Evolutionary conservation across 345 rosid genomes (phyloP), one percentile per base, ranked within the genome.

Genomic region (Arabidopsis suecica): DNA sequence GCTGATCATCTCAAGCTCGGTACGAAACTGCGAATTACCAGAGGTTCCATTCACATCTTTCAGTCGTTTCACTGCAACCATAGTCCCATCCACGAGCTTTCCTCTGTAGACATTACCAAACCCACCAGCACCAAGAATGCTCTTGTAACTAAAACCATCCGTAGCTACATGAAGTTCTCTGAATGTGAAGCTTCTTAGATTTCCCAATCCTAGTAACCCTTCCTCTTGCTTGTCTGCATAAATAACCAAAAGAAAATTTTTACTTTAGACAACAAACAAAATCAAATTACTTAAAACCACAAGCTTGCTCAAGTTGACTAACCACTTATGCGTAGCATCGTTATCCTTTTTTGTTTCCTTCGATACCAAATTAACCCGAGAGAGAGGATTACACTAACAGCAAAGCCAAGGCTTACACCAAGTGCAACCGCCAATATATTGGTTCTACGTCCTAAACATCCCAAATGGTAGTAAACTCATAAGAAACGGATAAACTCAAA

Each of bases 21-120:
- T 94, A 66, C 89, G 84, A 81, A 94, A 94, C 79, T 91, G 98
- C 7, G 93, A 85, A 7, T 91, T 95, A 37, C 97, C 97, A 38
- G 87, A 78, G 13, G 87, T 68, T 60, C 97, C 98, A 6, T 85
- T 82, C 49, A 87, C 68, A 75, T 89, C 96, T 81, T 94, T 94
- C 8, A 91, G 77, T 68, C 97, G 82, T 76, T 94, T 94, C 68
- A 94, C 97, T 0, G 97, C 98, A 77, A 91, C 87, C 81, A 80
- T 14, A 0, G 88, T 84, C 44, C 93, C 95, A 49, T 87, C 90
- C 13, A 80, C 93, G 5, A 94, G 85, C 85, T 85, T 91, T 48
- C 97, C 98, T 85, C 80, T 86, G 83, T 94, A 94, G 12, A 94
- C 98, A 84, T 93, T 85, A 66, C 98, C 98, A 65, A 93, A 93